phyloP scores from a whole-genome alignment of 73 alveolate species.

The Paraurostyla sp. region DNA sequence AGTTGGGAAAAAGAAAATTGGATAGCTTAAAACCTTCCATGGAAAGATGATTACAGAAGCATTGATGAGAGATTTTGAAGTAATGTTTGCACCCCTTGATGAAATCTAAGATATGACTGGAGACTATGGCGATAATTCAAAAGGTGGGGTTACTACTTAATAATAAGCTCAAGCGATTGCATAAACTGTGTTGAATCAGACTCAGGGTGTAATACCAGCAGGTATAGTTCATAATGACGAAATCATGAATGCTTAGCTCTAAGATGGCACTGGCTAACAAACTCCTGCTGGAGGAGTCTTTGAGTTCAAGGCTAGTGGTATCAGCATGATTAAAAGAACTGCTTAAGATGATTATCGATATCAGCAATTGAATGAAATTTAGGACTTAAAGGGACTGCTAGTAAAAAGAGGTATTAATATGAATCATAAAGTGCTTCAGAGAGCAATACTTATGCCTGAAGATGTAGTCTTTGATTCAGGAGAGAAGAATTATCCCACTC shows the following conservation, averaged over 20 bases:
- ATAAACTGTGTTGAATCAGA: background rate
- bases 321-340: slow-evolving; percentile 26
- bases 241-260: background rate
- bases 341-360: slow-evolving; percentile 51
- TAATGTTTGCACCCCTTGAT: slow-evolving; percentile 59
- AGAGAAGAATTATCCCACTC: slow-evolving; percentile 16
- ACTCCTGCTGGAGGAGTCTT: background rate
- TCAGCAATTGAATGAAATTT: slow-evolving; percentile 2
- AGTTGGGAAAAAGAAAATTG: slow-evolving; percentile 23
- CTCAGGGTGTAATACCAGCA: slow-evolving; percentile 44
- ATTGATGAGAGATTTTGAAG: slow-evolving; percentile 34
- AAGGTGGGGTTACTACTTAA: no score
- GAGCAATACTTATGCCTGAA: slow-evolving; percentile 72
- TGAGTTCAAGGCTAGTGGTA: slow-evolving; percentile 32
- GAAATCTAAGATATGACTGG: background rate
- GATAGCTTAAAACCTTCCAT: slow-evolving; percentile 30
- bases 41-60: slow-evolving; percentile 44
- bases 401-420: slow-evolving; percentile 31
- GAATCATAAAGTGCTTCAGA: slow-evolving; percentile 30
- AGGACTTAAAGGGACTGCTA: background rate
- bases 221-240: slow-evolving; percentile 25
- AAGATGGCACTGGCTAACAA: background rate
- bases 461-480: slow-evolving; percentile 42
- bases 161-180: background rate
- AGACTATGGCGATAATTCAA: background rate